Base-by-base conservation (phyloP, 305 asterid genomes). In the Fraxinus paxiana region DNA sequence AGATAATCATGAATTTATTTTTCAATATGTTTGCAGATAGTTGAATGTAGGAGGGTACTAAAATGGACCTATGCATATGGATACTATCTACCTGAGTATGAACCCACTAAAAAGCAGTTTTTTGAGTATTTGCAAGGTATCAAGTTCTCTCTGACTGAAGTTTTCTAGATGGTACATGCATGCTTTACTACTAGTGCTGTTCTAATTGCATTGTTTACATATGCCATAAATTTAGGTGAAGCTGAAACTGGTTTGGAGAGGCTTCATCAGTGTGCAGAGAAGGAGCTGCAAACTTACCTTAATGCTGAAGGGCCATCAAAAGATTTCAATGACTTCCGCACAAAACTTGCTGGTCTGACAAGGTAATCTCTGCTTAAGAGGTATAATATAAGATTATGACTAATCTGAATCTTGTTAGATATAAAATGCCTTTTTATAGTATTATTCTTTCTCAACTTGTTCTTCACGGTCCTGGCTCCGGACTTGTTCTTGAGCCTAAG, bases 51-150 rank as follows among this genome's bases (percentile, higher is more conserved):
- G 90, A 91, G 98, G 87, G 98, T 94, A 77, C 89, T 94, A 56
- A 94, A 94, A 56, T 94, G 98, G 98, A 94, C 98, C 48, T 94
- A 94, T 51, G 90, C 98, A 7, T 94, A 93, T 82, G 98, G 98
- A n/a, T 94, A 78, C 85, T 94, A 94, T 89, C 85, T 92, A 51
- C 91, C 92, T 8, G 98, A 91, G 82, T 65, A 81, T 24, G 98
- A 86, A 84, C 84, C 86, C 0, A 85, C 92, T 18, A 88, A 86
- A 82, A 90, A 92, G 77, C 92, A 89, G 88, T 88, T 94, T 82
- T 94, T 94, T 77, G 98, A 93, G 91, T 92, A 93, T 82, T 79
- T 92, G 88, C 98, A 94, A 93, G 98, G 98, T 94, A 90, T 63
- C 72, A 18, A 63, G 74, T 74, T 33, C 82, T 76, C 81, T 79